phyloP scores from a whole-genome alignment of 2,329 filamentous ascomycete species.

The Trichoderma breve region DNA sequence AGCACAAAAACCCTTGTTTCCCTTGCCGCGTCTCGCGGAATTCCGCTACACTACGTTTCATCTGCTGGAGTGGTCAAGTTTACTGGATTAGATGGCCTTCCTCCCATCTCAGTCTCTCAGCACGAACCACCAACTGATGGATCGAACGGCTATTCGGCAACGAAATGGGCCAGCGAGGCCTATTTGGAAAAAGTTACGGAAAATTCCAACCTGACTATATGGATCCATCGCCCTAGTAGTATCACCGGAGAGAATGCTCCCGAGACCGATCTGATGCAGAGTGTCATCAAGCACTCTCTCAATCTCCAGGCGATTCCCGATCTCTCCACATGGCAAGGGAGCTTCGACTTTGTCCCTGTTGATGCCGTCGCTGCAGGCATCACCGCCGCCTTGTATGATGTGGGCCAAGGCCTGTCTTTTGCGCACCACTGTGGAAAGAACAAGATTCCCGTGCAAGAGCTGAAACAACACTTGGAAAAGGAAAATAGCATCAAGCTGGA shows the following conservation, averaged over 20 bases:
- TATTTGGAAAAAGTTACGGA: constrained; percentile 29
- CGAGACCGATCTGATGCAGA: constrained; percentile 18
- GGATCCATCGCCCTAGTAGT: constrained; percentile 30
- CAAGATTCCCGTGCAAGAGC: not conserved
- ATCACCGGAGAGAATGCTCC: constrained; percentile 25
- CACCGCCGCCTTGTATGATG: not conserved
- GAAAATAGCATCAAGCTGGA: not conserved
- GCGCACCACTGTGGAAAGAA: not conserved
- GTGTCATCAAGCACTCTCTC: constrained; percentile 6
- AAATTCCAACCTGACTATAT: constrained; percentile 25
- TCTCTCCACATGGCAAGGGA: not conserved
- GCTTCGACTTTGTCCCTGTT: not conserved
- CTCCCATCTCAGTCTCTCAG: not conserved
- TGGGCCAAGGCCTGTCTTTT: not conserved
- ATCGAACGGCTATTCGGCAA: constrained; percentile 32
- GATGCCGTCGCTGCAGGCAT: not conserved
- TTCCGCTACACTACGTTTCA: constrained; percentile 38
- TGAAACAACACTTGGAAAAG: not conserved
- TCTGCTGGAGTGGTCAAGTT: constrained; percentile 27
- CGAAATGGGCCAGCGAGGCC: constrained; percentile 36
- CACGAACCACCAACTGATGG: constrained; percentile 24
- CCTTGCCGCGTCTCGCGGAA: constrained; percentile 25
- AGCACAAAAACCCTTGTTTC: constrained; percentile 29
- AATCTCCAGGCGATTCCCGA: not conserved
- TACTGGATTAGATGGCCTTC: not conserved